Percentiles rank a stretch among this genome's conserved stretches.
phyloP scores from a whole-genome alignment of 2,329 filamentous ascomycete genomes.

The Rutstroemia sp. region DNA sequence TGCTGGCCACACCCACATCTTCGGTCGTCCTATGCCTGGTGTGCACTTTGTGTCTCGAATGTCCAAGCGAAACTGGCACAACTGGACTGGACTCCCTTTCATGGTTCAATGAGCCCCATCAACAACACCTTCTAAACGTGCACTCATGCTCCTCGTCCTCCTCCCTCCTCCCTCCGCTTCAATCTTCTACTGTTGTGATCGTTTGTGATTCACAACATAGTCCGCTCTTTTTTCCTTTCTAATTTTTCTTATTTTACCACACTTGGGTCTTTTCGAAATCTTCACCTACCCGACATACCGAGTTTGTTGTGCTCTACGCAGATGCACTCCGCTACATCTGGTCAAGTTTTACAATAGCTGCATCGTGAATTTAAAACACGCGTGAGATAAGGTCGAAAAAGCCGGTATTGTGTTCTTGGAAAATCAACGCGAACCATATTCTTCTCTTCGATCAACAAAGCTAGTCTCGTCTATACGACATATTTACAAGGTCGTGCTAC shows the following conservation, averaged over 20 bases:
- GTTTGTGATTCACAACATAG: conserved; percentile 4
- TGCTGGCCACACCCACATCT: too few relatives aligned
- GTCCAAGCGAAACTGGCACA: too few relatives aligned
- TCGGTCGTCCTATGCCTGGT: too few relatives aligned
- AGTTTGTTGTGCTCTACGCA: neutral
- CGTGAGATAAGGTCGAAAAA: conserved; percentile 1
- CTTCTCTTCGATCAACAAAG: conserved; percentile 3
- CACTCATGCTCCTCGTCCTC: neutral
- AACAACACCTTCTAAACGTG: neutral
- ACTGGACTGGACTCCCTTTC: neutral
- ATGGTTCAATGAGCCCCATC: neutral
- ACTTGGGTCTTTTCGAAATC: neutral
- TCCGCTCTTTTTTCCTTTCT: conserved; percentile 4
- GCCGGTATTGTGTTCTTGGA: neutral
- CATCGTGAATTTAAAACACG: neutral
- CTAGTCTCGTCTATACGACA: neutral
- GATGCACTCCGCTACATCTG: neutral
- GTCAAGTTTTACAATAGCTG: neutral
- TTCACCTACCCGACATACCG: neutral
- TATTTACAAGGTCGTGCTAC: neutral
- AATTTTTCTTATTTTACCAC: neutral
- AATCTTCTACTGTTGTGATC: neutral
- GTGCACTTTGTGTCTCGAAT: too few relatives aligned
- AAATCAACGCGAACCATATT: neutral
- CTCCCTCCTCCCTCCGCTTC: neutral